Percentiles rank a stretch among this genome's conserved stretches.
Evolutionary conservation across 2,329 filamentous ascomycete species (phyloP).

Genomic region (Drechmeria coniospora): DNA sequence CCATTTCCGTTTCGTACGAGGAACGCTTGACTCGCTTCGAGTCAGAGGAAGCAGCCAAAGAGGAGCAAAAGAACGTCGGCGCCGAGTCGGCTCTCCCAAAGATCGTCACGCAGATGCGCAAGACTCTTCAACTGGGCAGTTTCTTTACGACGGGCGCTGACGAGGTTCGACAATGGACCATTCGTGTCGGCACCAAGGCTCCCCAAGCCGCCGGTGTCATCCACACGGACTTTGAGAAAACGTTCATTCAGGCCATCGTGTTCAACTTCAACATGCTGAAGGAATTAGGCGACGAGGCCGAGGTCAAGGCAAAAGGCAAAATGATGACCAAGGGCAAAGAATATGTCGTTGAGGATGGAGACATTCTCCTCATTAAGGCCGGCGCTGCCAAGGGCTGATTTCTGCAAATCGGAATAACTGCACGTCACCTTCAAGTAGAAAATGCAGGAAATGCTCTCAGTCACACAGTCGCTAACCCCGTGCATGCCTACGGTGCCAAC

Average conservation of each 20-base stretch:
- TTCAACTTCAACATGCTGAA: conserved; percentile 76
- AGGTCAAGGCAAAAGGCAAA: conserved; percentile 89
- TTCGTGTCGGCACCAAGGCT: conserved; percentile 91
- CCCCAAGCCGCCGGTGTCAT: conserved; percentile 95
- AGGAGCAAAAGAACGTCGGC: conserved; percentile 79
- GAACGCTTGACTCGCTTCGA: conserved; percentile 74
- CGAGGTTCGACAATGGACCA: conserved; percentile 97
- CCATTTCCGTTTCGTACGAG: conserved; percentile 84
- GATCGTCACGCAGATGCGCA: conserved; percentile 84
- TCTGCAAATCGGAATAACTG: neutral
- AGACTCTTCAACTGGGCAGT: conserved; percentile 73
- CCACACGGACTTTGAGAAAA: conserved; percentile 98
- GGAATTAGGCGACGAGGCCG: conserved; percentile 76
- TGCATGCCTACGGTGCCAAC: no score
- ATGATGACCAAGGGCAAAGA: conserved; percentile 98
- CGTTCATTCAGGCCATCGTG: conserved; percentile 90
- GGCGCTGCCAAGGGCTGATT: conserved; percentile 59
- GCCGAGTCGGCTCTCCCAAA: conserved; percentile 85
- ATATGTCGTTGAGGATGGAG: conserved; percentile 76
- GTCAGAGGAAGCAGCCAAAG: conserved; percentile 58
- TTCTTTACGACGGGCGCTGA: conserved; percentile 97
- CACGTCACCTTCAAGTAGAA: conserved; percentile 1
- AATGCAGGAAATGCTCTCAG: conserved; percentile 5
- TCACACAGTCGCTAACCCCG: no score
- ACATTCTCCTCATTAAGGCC: conserved; percentile 76